These are phyloP conservation scores for Tolypocladium amazonense DNA, from an alignment of 2,329 filamentous ascomycete species.

Conservation along the genomic window DNA sequence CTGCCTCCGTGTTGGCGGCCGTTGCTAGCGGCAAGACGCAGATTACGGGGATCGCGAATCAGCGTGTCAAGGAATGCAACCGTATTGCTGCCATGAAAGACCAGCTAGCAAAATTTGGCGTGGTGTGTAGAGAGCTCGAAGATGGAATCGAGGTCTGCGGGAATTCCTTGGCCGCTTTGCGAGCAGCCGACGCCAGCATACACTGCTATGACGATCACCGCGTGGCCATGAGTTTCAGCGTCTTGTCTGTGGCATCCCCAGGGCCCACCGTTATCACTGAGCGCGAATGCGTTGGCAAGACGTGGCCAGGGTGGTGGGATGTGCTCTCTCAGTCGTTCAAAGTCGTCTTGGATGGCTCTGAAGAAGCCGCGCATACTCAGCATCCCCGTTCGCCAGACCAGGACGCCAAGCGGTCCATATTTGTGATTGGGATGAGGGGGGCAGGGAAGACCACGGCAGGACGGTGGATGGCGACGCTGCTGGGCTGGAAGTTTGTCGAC, in stretches of 20 bases:
- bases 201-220: conserved; percentile 97
- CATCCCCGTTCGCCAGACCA: conserved; percentile 2
- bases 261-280: conserved; percentile 70
- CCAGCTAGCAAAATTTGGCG: conserved; percentile 87
- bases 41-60: conserved; percentile 93
- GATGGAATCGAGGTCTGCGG: conserved; percentile 78
- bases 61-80: conserved; percentile 97
- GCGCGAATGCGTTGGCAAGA: conserved; percentile 90
- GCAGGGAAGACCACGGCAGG: conserved; percentile 94
- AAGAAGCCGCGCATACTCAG: conserved; percentile 26
- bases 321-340: conserved; percentile 68
- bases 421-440: conserved; percentile 95
- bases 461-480: conserved; percentile 66
- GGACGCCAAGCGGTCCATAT: conserved; percentile 54
- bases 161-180: conserved; percentile 33
- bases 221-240: conserved; percentile 96
- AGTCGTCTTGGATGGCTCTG: conserved; percentile 65
- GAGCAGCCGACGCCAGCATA: conserved; percentile 53
- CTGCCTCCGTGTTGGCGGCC: conserved; percentile 84
- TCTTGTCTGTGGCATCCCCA: conserved; percentile 65
- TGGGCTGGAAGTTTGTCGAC: conserved; percentile 73
- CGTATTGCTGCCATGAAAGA: conserved; percentile 92
- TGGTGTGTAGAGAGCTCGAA: conserved; percentile 75
- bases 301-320: conserved; percentile 99
- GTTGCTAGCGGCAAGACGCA: conserved; percentile 74